A percentile compares a stretch with the other conserved stretches of the same genome.
phyloP scores from a whole-genome alignment of 1,139 yeast genomes.

The Kodamaea ohmeri region DNA sequence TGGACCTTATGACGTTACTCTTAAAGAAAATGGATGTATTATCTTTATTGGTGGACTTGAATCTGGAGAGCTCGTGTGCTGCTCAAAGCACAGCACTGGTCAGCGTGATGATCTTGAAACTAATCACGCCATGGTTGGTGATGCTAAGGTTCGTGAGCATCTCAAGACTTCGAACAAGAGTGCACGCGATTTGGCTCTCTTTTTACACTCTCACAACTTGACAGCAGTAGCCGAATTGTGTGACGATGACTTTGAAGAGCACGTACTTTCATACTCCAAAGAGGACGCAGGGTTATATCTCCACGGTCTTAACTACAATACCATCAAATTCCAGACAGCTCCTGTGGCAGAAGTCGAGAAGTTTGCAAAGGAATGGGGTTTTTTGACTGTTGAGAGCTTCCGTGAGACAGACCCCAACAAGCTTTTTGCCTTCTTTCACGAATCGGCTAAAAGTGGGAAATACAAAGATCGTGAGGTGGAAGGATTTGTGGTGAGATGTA shows the following conservation, averaged over 20 bases:
- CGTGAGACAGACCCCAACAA: conserved; percentile 34
- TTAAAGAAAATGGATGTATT: conserved; percentile 94
- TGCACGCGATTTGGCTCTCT: conserved; percentile 51
- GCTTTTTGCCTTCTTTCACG: conserved; percentile 52
- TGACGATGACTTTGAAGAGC: conserved; percentile 93
- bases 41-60: conserved; percentile 73
- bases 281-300: conserved; percentile 78
- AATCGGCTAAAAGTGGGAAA: conserved; percentile 64
- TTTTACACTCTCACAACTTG: conserved; percentile 48
- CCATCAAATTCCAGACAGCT: conserved; percentile 59
- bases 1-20: conserved; percentile 81
- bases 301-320: conserved; percentile 82
- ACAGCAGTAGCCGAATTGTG: conserved; percentile 94
- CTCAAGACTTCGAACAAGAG: conserved; percentile 39
- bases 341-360: conserved; percentile 56
- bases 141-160: conserved; percentile 54
- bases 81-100: conserved; percentile 90
- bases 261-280: conserved; percentile 70
- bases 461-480: conserved; percentile 75
- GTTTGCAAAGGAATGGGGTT: conserved; percentile 74
- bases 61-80: conserved; percentile 73
- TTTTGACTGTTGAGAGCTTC: conserved; percentile 53
- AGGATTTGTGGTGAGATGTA: conserved; percentile 86
- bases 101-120: conserved; percentile 48
- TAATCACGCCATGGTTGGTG: conserved; percentile 79